These are phyloP conservation scores for Aspergillus eucalypticola DNA, from an alignment of 2,329 filamentous ascomycete species.

Conservation along the genomic window DNA sequence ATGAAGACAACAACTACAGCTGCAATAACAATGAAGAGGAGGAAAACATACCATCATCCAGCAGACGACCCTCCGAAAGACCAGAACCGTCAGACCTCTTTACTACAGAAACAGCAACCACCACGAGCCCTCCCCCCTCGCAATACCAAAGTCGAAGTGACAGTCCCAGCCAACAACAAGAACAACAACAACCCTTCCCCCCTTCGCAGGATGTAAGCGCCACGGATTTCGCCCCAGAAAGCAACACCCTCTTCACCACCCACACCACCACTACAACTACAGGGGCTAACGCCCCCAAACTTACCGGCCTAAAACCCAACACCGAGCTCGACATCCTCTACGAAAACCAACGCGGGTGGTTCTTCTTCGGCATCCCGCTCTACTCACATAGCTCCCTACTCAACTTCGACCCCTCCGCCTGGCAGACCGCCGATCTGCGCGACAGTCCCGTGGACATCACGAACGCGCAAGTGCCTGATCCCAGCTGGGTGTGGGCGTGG, in stretches of 20 bases:
- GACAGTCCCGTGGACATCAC: constrained; percentile 69
- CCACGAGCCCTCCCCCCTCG: neutral
- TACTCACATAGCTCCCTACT: constrained; percentile 86
- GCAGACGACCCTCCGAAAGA: constrained; percentile 10
- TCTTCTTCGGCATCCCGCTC: constrained; percentile 84
- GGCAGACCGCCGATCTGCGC: constrained; percentile 69
- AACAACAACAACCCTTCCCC: neutral
- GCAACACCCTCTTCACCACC: neutral
- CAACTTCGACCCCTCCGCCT: constrained; percentile 79
- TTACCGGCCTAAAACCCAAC: constrained; percentile 26
- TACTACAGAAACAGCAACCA: neutral
- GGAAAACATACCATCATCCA: neutral
- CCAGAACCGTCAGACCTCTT: constrained; percentile 9
- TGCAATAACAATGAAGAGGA: constrained; percentile 10
- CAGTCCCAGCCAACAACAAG: neutral
- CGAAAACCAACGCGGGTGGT: constrained; percentile 90
- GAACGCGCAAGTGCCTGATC: constrained; percentile 90
- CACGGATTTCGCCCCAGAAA: constrained; percentile 15
- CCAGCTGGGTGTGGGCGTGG: constrained; percentile 90
- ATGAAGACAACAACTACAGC: constrained; percentile 18
- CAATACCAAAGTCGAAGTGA: too few relatives aligned
- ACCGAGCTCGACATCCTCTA: constrained; percentile 81
- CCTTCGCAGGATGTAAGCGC: constrained; percentile 15
- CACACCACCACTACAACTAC: constrained; percentile 7
- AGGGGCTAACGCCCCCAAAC: neutral